Conservation (phyloP, 2,329 filamentous ascomycete genomes). For the Cryphonectria carpinicola region DNA sequence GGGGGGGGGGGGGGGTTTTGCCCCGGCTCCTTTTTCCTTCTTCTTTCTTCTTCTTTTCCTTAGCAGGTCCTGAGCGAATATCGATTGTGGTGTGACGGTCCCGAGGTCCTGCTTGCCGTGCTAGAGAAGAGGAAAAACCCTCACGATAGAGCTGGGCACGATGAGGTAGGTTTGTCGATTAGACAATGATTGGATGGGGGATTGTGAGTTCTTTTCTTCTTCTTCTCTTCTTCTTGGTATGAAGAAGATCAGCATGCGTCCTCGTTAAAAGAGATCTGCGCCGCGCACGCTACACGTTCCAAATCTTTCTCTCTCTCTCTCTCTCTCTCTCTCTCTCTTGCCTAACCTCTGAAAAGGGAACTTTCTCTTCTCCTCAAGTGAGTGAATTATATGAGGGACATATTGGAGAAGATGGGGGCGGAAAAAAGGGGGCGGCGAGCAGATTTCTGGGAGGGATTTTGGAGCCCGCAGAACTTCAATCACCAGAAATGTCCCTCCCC, state of each 20-base stretch:
- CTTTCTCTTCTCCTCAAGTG: not conserved
- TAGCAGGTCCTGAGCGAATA: not conserved
- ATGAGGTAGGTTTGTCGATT: not conserved
- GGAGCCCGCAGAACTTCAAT: not conserved
- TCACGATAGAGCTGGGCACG: not conserved
- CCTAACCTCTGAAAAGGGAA: not conserved
- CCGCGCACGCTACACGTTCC: not conserved
- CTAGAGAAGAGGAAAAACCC: not conserved
- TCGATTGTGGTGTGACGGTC: not conserved
- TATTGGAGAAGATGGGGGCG: slow-evolving; percentile 3
- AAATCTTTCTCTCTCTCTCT: not conserved
- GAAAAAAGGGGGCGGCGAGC: not conserved
- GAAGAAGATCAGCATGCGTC: not conserved
- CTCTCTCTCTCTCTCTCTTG: not conserved
- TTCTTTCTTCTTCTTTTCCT: not conserved
- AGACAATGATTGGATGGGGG: not conserved
- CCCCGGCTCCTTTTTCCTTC: not conserved
- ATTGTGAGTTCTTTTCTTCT: too few species aligned
- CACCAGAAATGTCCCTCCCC: not conserved
- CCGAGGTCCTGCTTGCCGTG: not conserved
- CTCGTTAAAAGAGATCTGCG: not conserved
- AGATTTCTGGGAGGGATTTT: not conserved
- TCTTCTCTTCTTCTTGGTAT: not conserved
- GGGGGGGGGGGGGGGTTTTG: too few species aligned
- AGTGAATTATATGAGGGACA: slow-evolving; percentile 1